Evolutionary conservation across 108 stramenopile genomes (phyloP), one percentile per base, ranked within the genome.

Genomic region (Chaetoceros tenuissimus): DNA sequence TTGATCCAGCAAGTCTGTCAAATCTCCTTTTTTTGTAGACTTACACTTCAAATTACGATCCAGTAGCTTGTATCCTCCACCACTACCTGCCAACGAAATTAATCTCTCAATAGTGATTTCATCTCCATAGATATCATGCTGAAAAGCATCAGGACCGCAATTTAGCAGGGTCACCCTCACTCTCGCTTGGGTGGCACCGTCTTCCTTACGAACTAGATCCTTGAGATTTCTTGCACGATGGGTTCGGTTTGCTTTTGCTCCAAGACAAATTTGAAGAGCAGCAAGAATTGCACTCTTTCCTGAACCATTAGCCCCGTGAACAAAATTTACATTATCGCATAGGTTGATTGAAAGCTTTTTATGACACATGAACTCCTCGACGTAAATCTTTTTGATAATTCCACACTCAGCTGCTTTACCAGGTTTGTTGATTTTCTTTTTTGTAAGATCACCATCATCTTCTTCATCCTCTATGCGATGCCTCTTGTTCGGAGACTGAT

Each of bases 361-460:
- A 48, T 96, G 92, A 66, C 91, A 96, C 97, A 98, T 98, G 73
- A 98, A 98, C 64, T 98, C 91, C 57, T 95, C 86, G 24, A 85
- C 75, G 76, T 91, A 83, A 19, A 98, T 72, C 46, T 66, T 53
- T 19, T 68, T 54, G 57, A 92, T 82, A 20, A 87, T 62, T 0
- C 87, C 89, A 16, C 87, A 78, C 55, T 80, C 75, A 29, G 79
- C 68, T 30, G 78, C 69, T 25, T 63, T 57, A 21, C 75, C 76
- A 3, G 57, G n/a, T n/a, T n/a, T n/a, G n/a, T n/a, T n/a, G n/a
- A n/a, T n/a, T n/a, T n/a, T n/a, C n/a, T n/a, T n/a, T n/a, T n/a
- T n/a, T n/a, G n/a, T n/a, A n/a, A n/a, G n/a, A n/a, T n/a, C n/a
- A n/a, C n/a, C n/a, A n/a, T n/a, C n/a, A n/a, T n/a, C n/a, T n/a